Base-by-base conservation (phyloP, 163 green algal genomes). In the Picocystis sp. region DNA sequence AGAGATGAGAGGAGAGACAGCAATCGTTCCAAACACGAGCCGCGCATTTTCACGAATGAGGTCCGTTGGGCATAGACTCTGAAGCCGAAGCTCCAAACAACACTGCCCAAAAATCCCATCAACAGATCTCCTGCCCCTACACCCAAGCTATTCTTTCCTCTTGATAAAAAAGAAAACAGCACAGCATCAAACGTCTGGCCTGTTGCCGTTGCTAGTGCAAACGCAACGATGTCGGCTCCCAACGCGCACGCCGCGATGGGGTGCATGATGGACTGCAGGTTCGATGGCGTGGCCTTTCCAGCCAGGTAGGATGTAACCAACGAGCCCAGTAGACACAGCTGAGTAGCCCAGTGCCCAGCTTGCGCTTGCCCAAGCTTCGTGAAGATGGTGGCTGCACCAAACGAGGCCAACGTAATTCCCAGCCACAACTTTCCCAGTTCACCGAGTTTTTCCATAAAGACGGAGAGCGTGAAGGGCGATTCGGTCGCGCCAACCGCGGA, bases 31-130 rank as follows among this genome's bases (percentile, higher is more conserved):
- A 22, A 91, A 62, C 54, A 95, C 89, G 62, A 92, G 83, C 1
- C 69, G 63, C 13, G 69, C 76, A 62, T 95, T 83, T 45, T 81
- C 70, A 42, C 60, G 22, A 69, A 95, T 84, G 1, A 87, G 76
- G 24, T 68, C 60, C 82, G 70, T 71, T 67, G 55, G 41, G 52
- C 56, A 59, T 71, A 81, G 41, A 84, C 71, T 10, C 71, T 60
- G 78, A 93, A 93, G 24, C 79, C 84, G 57, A 94, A 93, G 57
- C 55, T 76, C 12, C 93, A 69, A 58, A 94, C 89, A 41, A 95
- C 82, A 11, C 80, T 71, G 15, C 82, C 86, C 50, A 95, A 74
- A 52, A 94, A 84, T 45, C 55, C 71, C 75, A 93, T 92, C 50
- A 95, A 69, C 44, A 84, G 50, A 64, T 92, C 76, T 8, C 84